Conservation (phyloP, 148 eudicot genomes). For the Camellia lanceoleosa region DNA sequence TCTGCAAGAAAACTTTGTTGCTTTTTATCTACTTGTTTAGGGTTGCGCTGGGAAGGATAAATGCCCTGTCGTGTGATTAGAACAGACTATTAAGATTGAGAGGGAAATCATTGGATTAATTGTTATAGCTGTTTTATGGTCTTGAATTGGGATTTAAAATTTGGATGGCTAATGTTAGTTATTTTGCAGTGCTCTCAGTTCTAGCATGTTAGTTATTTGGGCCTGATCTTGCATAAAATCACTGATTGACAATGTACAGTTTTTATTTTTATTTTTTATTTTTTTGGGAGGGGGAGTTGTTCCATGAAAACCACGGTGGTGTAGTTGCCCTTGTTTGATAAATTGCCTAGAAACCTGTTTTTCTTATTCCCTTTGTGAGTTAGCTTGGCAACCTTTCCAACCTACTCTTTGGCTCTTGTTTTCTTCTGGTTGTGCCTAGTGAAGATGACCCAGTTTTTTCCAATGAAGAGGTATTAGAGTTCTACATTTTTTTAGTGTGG, state of each 20-base stretch:
- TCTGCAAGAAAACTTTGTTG: not conserved
- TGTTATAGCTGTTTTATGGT: not conserved
- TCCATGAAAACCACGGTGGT: not conserved
- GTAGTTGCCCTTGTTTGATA: not conserved
- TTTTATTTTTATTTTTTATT: too few species aligned
- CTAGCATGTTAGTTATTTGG: not conserved
- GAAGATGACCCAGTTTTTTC: not conserved
- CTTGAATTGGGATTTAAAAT: not conserved
- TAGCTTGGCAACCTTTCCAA: not conserved
- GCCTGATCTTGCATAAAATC: not conserved
- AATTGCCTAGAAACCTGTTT: too few species aligned
- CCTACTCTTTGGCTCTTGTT: not conserved
- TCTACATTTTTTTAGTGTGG: not conserved
- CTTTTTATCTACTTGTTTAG: not conserved
- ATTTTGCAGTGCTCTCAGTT: not conserved
- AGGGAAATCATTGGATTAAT: not conserved
- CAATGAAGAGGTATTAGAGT: not conserved
- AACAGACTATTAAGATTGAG: not conserved
- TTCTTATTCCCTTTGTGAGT: too few species aligned
- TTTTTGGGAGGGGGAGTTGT: not conserved
- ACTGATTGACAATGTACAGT: not conserved
- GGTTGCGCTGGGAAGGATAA: not conserved
- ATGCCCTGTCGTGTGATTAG: not conserved
- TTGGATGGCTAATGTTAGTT: not conserved
- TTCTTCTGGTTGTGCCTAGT: not conserved